These are phyloP conservation scores for Neocucurbitaria cava DNA, from an alignment of 2,329 filamentous ascomycete genomes.

Conservation along the genomic window DNA sequence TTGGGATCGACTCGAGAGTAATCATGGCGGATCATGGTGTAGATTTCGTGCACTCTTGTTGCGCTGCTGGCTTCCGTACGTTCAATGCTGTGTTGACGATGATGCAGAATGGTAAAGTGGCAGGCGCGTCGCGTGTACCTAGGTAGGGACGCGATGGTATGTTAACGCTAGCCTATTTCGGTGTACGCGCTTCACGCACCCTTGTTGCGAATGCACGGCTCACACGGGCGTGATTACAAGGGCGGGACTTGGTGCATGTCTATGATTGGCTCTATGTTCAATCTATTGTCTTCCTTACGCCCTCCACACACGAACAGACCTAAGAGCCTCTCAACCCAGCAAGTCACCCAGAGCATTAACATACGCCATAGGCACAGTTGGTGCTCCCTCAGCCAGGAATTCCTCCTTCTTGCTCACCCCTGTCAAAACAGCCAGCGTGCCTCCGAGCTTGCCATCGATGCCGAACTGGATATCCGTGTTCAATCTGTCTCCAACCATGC, in stretches of 20 bases:
- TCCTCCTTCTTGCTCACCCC: slow-evolving; percentile 88
- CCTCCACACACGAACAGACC: neutral
- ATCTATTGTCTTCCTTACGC: neutral
- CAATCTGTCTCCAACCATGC: slow-evolving; percentile 94
- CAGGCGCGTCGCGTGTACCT: slow-evolving; percentile 29
- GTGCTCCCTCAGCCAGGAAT: slow-evolving; percentile 72
- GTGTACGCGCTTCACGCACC: slow-evolving; percentile 4
- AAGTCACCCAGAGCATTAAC: slow-evolving; percentile 86
- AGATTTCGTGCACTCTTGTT: slow-evolving; percentile 4
- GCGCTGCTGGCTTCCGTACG: slow-evolving; percentile 7
- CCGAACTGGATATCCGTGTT: slow-evolving; percentile 98
- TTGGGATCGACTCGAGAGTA: slow-evolving; percentile 66
- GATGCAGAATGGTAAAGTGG: slow-evolving; percentile 20
- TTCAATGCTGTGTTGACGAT: slow-evolving; percentile 11
- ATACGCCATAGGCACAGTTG: slow-evolving; percentile 80
- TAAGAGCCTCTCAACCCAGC: slow-evolving; percentile 35
- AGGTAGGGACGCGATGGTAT: slow-evolving; percentile 20
- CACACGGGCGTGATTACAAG: neutral
- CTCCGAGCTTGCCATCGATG: slow-evolving; percentile 86
- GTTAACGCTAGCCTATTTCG: slow-evolving; percentile 11
- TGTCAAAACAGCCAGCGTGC: slow-evolving; percentile 88
- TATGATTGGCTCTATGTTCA: neutral
- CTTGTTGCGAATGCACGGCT: neutral
- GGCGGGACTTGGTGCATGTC: neutral
- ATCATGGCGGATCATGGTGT: slow-evolving; percentile 48